Base-by-base conservation (phyloP, 2,329 filamentous ascomycete species). In the Ophiocordyceps camponoti-saundersi region DNA sequence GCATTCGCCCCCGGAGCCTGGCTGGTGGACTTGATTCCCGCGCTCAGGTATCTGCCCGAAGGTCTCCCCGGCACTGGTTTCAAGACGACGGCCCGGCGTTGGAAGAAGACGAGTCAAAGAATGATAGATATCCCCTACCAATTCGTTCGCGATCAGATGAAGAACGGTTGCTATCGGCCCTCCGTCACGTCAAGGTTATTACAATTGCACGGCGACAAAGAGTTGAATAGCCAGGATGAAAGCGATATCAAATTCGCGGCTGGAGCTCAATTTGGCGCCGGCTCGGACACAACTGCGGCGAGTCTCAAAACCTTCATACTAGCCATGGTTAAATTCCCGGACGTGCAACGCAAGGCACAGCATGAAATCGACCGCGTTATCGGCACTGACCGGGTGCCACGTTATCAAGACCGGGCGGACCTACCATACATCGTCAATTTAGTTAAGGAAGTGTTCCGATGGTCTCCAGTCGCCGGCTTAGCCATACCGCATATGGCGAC, bases 261-360 rank as follows among this genome's bases (percentile, higher is more conserved):
- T 13, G 42, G 36, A 3, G 18, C 12, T 11, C n/a, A 48, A 21
- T 49, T 46, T 39, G 32, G 21, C 12, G 51, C n/a, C 12, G 61
- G 56, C 3, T 15, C 48, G 1, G 50, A 52, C 1, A 52, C 50
- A 1, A 47, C 29, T 4, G 42, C 40, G 1, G 30, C 29, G 3
- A 41, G 43, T 6, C n/a, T 52, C 1, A 45, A 7, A 11, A 42
- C 8, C 39, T 69, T 72, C 49, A 56, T 70, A 1, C 59, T 68
- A 21, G 73, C 72, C 6, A 71, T 75, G 68, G 52, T 63, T 0
- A 52, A 68, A 1, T 60, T 64, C n/a, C 59, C 61, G 1, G 60
- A 60, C 0, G 65, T 70, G 0, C 68, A 71, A 48, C 64, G 55
- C 49, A 57, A 55, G 42, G 68, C 62, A 0, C 66, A 67, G 34